Conservation (phyloP, 2,329 filamentous ascomycete species). For the Immersiporthe knoxdaviesiana region DNA sequence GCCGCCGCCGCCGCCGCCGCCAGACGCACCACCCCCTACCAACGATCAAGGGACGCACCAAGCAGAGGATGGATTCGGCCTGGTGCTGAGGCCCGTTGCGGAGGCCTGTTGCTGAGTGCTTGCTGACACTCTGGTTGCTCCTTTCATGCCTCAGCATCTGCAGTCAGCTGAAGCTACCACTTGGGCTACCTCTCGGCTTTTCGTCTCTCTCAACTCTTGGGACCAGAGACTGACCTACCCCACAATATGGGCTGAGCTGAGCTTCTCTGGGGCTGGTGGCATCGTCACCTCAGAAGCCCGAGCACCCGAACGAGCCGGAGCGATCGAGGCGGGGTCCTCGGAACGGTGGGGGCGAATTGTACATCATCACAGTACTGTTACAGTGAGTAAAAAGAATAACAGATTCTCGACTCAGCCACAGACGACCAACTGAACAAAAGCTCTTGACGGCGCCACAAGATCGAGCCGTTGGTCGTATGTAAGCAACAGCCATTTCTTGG, state of each 20-base stretch:
- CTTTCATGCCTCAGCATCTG: not conserved
- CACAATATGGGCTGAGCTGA: conserved; percentile 1
- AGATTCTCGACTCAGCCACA: not conserved
- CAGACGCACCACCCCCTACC: too few species aligned
- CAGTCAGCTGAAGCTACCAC: not conserved
- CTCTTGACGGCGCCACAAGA: not conserved
- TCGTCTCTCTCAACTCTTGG: not conserved
- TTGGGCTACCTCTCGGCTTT: not conserved
- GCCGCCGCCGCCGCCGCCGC: too few species aligned
- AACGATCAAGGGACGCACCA: not conserved
- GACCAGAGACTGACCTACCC: not conserved
- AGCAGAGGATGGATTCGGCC: not conserved
- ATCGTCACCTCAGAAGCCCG: not conserved
- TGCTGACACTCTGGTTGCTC: not conserved
- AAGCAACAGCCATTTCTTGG: too few species aligned
- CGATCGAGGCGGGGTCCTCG: not conserved
- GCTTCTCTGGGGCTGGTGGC: not conserved
- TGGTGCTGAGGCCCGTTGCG: not conserved
- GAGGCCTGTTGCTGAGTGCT: not conserved
- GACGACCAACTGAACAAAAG: not conserved
- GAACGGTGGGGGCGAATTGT: not conserved
- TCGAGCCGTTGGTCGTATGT: too few species aligned
- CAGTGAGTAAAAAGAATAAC: too few species aligned
- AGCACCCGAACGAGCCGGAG: not conserved
- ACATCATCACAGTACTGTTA: too few species aligned